A percentile compares a stretch with the other conserved stretches of the same genome.
These are phyloP conservation scores for Metroxylon sagu DNA, from an alignment of 176 grass and related monocot genomes.

Conservation along the genomic window DNA sequence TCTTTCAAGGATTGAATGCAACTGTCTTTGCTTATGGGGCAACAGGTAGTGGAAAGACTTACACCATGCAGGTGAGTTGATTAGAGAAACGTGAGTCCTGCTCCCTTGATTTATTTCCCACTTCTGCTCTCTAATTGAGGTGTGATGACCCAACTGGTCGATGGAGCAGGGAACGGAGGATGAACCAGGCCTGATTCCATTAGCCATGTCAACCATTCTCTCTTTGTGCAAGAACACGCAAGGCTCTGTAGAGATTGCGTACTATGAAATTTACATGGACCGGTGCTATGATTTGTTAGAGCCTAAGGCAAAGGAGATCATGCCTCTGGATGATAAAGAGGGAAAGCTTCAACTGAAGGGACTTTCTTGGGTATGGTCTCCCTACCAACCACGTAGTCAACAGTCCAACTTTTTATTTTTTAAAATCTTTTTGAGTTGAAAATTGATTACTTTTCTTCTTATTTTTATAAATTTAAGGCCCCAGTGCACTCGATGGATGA, in stretches of 20 bases:
- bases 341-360: constrained; percentile 77
- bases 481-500: constrained; percentile 64
- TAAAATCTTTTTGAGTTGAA: too few species aligned
- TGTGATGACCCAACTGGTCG: background rate
- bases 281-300: constrained; percentile 79
- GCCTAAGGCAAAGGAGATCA: constrained; percentile 79
- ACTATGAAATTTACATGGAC: constrained; percentile 93
- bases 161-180: constrained; percentile 46
- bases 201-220: constrained; percentile 46
- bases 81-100: too few species aligned
- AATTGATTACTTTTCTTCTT: background rate
- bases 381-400: background rate
- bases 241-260: constrained; percentile 54
- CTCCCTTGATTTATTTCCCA: too few species aligned
- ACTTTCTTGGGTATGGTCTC: constrained; percentile 58
- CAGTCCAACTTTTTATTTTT: background rate
- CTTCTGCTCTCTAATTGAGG: too few species aligned
- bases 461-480: constrained; percentile 32
- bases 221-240: constrained; percentile 40
- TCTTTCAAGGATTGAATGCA: constrained; percentile 57
- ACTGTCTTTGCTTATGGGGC: constrained; percentile 78
- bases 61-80: constrained; percentile 61
- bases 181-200: constrained; percentile 55
- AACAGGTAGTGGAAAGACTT: constrained; percentile 90
- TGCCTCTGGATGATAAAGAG: constrained; percentile 71